Base-by-base conservation (phyloP, 495 filamentous ascomycete species). In the Aspergillus avenaceus region DNA sequence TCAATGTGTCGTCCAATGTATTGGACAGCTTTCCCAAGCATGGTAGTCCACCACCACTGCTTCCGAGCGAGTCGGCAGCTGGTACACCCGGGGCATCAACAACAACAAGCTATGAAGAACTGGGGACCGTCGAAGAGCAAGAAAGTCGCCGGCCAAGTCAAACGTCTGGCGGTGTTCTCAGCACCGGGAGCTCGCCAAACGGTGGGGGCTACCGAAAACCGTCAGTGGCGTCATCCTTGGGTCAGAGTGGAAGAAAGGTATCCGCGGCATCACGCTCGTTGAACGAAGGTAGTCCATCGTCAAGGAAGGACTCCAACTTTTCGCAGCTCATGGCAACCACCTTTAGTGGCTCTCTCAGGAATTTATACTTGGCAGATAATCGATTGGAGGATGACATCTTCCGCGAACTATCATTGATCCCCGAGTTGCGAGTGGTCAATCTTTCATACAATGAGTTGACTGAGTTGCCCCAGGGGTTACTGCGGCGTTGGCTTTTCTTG, bases 1-100 rank as follows among this genome's bases (percentile, higher is more conserved):
- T 99, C 41, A 99, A 99, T 66, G 84, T 95, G 14, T 97, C 91
- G 2, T 95, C 93, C 7, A 99, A 99, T 56, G 80, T 97, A 8
- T 71, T 99, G 3, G 84, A 90, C 16, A 82, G 75, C 45, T 97
- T 99, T 59, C 93, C 93, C 0, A 97, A 95, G 54, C 88, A 84
- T 37, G 82, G 82, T 18, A 81, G 82, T 24, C 74, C 82, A 13
- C 63, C 76, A 14, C 83, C 86, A 4, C 74, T 81, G 49, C 56
- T 81, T 22, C 80, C 81, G 14, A 77, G 74, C 3, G 83, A 74
- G 55, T 59, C 42, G 60, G 53, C 22, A 52, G 48, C 67, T 2
- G 64, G 73, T 16, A 81, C 74, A 5, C 79, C 82, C 0, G 73
- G 64, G 1, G 53, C 82, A 19, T 73, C 76, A 0, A 67, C 73